phyloP scores from a whole-genome alignment of 345 rosid species.

The Aegle marmelos region DNA sequence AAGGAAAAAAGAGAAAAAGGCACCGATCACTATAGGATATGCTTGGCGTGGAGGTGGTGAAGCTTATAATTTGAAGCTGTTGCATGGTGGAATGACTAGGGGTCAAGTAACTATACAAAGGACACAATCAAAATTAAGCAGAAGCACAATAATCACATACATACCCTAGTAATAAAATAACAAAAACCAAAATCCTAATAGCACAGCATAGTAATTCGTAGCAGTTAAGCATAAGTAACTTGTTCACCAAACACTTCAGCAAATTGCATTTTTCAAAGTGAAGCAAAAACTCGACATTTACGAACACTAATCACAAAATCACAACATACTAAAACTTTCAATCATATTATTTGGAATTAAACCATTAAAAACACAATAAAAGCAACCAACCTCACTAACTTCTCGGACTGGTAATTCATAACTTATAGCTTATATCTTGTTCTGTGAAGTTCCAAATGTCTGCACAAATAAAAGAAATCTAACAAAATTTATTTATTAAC shows the following conservation, averaged over 20 bases:
- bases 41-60: neutral
- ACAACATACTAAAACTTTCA: neutral
- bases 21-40: neutral
- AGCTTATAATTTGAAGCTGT: neutral
- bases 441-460: conserved; percentile 6
- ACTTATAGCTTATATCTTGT: conserved; percentile 3
- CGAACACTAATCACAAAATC: neutral
- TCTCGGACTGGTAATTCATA: conserved; percentile 56
- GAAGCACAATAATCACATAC: neutral
- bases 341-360: neutral
- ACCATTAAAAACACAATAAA: neutral
- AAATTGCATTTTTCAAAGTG: neutral
- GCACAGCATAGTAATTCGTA: no score
- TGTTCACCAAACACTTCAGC: neutral
- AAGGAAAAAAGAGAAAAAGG: neutral
- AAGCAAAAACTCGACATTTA: neutral
- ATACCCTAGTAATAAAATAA: neutral
- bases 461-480: neutral
- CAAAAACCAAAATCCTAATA: neutral
- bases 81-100: neutral
- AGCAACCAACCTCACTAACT: conserved; percentile 51
- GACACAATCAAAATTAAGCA: neutral
- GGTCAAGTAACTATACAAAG: neutral
- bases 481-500: neutral
- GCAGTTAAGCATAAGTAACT: neutral